These are phyloP conservation scores for Pelargonium exstipulatum DNA, from an alignment of 441 rosid genomes.

Conservation along the genomic window DNA sequence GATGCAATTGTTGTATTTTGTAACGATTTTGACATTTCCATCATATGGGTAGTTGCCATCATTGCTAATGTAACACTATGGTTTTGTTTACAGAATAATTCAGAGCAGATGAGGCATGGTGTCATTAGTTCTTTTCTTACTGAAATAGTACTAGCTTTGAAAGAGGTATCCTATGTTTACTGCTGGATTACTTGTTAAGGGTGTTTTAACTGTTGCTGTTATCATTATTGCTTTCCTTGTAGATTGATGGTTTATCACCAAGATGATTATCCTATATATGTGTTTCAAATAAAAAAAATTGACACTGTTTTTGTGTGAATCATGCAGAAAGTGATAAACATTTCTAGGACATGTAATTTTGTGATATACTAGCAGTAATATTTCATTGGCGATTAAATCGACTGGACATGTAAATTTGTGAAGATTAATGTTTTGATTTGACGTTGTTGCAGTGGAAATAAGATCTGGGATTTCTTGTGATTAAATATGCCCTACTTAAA, in stretches of 20 bases:
- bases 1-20: not conserved
- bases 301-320: too few relatives aligned
- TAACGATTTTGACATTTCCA: not conserved
- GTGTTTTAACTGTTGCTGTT: not conserved
- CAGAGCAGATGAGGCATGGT: conserved; percentile 47
- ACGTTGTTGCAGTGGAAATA: too few relatives aligned
- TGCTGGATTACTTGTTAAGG: not conserved
- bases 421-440: too few relatives aligned
- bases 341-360: too few relatives aligned
- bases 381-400: too few relatives aligned
- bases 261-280: not conserved
- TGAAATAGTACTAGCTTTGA: conserved; percentile 77
- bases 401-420: too few relatives aligned
- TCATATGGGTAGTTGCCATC: not conserved
- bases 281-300: too few relatives aligned
- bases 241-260: not conserved
- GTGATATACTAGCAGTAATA: too few relatives aligned
- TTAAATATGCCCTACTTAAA: too few relatives aligned
- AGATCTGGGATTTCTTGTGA: too few relatives aligned
- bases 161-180: conserved; percentile 57
- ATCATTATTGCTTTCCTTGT: not conserved
- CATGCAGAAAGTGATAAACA: too few relatives aligned
- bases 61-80: not conserved
- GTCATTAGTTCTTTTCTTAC: conserved; percentile 67
- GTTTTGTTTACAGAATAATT: conserved; percentile 44